Evolutionary conservation across 148 eudicot species (phyloP).

Genomic region (Arctostaphylos glauca): DNA sequence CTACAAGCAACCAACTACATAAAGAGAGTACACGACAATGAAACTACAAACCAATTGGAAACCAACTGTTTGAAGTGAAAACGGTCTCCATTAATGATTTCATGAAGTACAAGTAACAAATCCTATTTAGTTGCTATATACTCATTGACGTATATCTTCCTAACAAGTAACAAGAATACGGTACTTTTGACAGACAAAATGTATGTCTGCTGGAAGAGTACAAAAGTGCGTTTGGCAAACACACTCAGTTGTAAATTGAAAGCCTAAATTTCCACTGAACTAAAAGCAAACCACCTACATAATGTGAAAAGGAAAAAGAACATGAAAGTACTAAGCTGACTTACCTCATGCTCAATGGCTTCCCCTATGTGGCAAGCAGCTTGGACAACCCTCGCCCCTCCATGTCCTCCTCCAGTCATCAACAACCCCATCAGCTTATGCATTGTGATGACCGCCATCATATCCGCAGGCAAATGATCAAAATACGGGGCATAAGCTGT

Average conservation of each 20-base stretch:
- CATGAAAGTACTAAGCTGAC: background rate
- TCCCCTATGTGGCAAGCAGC: slow-evolving; percentile 82
- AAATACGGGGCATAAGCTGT: slow-evolving; percentile 45
- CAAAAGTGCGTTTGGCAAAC: background rate
- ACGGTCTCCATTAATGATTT: too few species aligned
- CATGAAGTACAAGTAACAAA: too few species aligned
- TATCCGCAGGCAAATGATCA: slow-evolving; percentile 75
- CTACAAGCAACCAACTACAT: too few species aligned
- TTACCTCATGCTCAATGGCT: slow-evolving; percentile 90
- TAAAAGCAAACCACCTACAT: background rate
- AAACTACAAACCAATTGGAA: too few species aligned
- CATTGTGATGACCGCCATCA: slow-evolving; percentile 97
- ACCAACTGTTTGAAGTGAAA: too few species aligned
- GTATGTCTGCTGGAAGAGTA: too few species aligned
- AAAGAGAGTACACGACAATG: too few species aligned
- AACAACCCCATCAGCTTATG: slow-evolving; percentile 83
- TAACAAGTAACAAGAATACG: too few species aligned
- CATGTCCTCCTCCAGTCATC: slow-evolving; percentile 72
- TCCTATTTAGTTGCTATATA: too few species aligned
- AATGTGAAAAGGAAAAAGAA: background rate
- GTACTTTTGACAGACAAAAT: too few species aligned
- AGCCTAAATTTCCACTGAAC: background rate
- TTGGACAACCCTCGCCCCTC: slow-evolving; percentile 67
- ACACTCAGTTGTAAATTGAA: background rate
- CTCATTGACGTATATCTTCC: too few species aligned